These are phyloP conservation scores for Vigna radiata DNA, from an alignment of 306 rosid genomes.

Conservation along the genomic window DNA sequence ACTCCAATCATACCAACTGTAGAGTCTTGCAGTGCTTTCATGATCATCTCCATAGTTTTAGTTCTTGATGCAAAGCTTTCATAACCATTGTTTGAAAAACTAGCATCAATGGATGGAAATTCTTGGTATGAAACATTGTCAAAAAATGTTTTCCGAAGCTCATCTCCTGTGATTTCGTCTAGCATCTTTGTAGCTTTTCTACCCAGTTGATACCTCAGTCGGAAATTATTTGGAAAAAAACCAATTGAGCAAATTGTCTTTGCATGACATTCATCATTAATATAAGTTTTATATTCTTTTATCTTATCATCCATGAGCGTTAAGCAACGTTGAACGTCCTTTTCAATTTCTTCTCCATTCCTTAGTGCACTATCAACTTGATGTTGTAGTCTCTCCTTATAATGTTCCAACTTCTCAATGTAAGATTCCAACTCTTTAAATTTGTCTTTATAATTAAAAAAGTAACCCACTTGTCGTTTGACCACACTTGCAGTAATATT, in stretches of 20 bases:
- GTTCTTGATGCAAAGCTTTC: slow-evolving; percentile 13
- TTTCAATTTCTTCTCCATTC: slow-evolving; percentile 11
- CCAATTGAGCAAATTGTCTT: slow-evolving; percentile 3
- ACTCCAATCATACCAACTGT: no score
- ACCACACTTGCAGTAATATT: not conserved
- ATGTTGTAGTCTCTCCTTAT: no score
- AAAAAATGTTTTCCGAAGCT: not conserved
- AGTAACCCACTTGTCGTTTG: not conserved
- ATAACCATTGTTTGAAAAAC: not conserved
- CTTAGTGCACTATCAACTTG: no score
- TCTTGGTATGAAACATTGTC: not conserved
- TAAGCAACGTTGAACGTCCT: not conserved
- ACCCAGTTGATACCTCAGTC: not conserved
- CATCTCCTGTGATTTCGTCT: not conserved
- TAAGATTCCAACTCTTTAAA: no score
- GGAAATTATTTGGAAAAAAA: slow-evolving; percentile 5
- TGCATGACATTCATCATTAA: not conserved
- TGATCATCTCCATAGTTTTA: not conserved
- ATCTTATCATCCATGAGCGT: not conserved
- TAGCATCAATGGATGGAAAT: not conserved
- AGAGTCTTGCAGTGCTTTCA: slow-evolving; percentile 6
- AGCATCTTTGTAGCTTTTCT: slow-evolving; percentile 1
- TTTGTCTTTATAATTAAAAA: not conserved
- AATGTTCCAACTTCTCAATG: no score
- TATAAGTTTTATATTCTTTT: not conserved